Evolutionary conservation across 345 rosid genomes (phyloP).

Genomic region (Gossypium turneri): DNA sequence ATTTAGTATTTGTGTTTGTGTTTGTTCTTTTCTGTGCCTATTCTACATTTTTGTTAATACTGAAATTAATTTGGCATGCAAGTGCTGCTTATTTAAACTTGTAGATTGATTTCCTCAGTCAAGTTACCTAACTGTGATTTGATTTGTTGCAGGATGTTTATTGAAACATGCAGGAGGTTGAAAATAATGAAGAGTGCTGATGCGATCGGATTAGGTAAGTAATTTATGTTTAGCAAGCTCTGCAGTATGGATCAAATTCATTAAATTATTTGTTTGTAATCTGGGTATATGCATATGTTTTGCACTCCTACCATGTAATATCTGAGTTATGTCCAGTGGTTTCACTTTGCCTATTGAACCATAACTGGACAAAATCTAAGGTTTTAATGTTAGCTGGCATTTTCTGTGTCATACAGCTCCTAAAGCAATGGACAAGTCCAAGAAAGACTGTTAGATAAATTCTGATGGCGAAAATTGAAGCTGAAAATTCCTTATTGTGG

Average conservation of each 20-base stretch:
- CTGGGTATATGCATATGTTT: background rate
- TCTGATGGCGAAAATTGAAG: background rate
- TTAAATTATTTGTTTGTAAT: background rate
- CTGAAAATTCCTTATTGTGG: background rate
- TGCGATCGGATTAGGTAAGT: conserved; percentile 84
- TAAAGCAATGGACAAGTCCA: conserved; percentile 53
- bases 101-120: background rate
- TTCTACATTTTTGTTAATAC: background rate
- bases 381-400: background rate
- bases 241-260: background rate
- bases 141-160: conserved; percentile 64
- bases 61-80: background rate
- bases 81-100: background rate
- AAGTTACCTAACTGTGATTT: background rate
- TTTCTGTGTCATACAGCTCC: conserved; percentile 43
- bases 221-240: background rate
- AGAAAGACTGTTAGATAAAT: conserved; percentile 32
- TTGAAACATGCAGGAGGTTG: conserved; percentile 69
- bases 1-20: background rate
- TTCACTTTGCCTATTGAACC: background rate
- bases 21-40: background rate
- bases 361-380: background rate
- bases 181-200: conserved; percentile 94
- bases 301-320: too few relatives aligned
- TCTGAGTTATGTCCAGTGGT: background rate